Conservation (phyloP, 768 basidiomycete genomes). For the Boletus barrowsii region DNA sequence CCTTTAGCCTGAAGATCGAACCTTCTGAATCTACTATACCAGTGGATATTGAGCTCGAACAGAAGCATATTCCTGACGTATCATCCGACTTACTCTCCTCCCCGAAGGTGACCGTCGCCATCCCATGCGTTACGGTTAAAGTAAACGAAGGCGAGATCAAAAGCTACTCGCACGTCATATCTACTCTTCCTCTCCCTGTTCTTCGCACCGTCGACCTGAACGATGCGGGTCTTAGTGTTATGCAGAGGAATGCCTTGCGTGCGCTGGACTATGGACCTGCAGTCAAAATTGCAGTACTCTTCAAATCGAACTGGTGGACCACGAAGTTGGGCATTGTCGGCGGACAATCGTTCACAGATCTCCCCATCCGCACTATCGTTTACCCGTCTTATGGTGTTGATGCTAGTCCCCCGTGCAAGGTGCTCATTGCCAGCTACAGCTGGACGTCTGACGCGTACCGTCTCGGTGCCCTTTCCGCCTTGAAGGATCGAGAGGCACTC, state of each 20-base stretch:
- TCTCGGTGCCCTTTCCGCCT: conserved; percentile 33
- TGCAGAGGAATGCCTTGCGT: conserved; percentile 39
- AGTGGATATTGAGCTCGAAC: background rate
- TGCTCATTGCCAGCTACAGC: conserved; percentile 41
- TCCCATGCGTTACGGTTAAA: conserved; percentile 7
- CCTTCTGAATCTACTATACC: background rate
- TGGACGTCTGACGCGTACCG: conserved; percentile 40
- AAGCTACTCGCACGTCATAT: conserved; percentile 41
- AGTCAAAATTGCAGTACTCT: conserved; percentile 43
- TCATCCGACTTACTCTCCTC: too few species aligned
- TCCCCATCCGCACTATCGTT: conserved; percentile 40
- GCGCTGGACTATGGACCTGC: conserved; percentile 35
- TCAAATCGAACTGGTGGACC: conserved; percentile 44
- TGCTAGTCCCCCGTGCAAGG: conserved; percentile 18
- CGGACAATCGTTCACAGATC: conserved; percentile 42
- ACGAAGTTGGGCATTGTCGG: conserved; percentile 34
- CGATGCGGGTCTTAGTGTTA: conserved; percentile 22
- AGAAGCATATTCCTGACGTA: too few species aligned
- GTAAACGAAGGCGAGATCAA: conserved; percentile 3
- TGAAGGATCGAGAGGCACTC: conserved; percentile 10
- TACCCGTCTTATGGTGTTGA: conserved; percentile 42
- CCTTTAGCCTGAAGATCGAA: background rate
- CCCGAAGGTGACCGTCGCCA: background rate
- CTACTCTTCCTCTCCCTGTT: conserved; percentile 37
- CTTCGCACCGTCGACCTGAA: conserved; percentile 36